Percentiles rank a stretch among this genome's conserved stretches.
Conservation (phyloP, 2,329 filamentous ascomycete genomes). For the Penicillium sp. region DNA sequence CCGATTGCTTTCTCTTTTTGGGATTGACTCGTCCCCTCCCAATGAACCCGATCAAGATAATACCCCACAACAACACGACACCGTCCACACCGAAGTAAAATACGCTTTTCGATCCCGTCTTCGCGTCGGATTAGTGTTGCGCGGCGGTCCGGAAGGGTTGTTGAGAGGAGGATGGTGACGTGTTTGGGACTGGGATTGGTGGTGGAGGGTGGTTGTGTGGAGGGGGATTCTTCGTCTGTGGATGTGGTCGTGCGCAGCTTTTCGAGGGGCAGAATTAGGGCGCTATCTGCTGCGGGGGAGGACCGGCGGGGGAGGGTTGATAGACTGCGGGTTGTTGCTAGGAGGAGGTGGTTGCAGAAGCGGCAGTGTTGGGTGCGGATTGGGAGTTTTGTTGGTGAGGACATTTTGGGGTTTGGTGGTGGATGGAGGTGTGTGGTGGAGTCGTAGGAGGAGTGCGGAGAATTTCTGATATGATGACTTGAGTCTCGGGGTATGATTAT, state of each 20-base stretch:
- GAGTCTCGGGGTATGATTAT: not conserved
- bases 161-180: constrained; percentile 60
- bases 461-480: not conserved
- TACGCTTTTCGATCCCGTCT: constrained; percentile 72
- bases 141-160: constrained; percentile 55
- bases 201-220: not conserved
- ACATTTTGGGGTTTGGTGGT: constrained; percentile 11
- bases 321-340: constrained; percentile 64
- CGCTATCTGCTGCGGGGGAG: constrained; percentile 57
- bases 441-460: no score
- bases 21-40: constrained; percentile 14
- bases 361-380: constrained; percentile 65
- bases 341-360: constrained; percentile 68
- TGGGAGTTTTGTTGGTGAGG: constrained; percentile 30
- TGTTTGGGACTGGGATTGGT: constrained; percentile 28
- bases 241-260: constrained; percentile 21
- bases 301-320: constrained; percentile 59
- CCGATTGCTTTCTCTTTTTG: not conserved
- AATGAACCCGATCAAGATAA: constrained; percentile 62
- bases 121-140: constrained; percentile 60
- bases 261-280: constrained; percentile 63
- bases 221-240: constrained; percentile 17
- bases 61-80: constrained; percentile 69
- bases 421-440: not conserved
- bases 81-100: constrained; percentile 63